Evolutionary conservation across 176 grass and related monocot species (phyloP).

Genomic region (Oryza meridionalis): DNA sequence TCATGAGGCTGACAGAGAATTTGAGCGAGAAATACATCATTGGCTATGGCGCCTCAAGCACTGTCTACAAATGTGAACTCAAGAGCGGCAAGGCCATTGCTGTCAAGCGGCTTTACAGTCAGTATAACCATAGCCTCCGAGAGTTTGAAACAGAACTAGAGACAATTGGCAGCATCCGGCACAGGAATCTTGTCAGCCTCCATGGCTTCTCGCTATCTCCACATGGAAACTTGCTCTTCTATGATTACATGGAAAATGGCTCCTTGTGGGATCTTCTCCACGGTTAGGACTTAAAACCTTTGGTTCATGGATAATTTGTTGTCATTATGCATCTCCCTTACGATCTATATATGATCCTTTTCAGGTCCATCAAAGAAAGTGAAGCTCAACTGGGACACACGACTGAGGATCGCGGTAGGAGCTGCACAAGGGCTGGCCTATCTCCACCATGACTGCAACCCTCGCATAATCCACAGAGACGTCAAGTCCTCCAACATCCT

Average conservation of each 20-base stretch:
- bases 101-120: conserved; percentile 91
- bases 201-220: conserved; percentile 92
- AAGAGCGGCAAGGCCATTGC: conserved; percentile 90
- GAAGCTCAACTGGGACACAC: conserved; percentile 93
- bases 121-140: conserved; percentile 69
- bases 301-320: neutral
- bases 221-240: conserved; percentile 97
- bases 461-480: conserved; percentile 86
- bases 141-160: conserved; percentile 97
- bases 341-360: neutral
- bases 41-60: conserved; percentile 94
- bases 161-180: conserved; percentile 85
- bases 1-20: conserved; percentile 95
- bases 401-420: conserved; percentile 79
- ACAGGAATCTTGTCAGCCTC: conserved; percentile 91
- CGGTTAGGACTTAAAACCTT: conserved; percentile 41
- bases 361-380: conserved; percentile 97
- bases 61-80: conserved; percentile 87
- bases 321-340: neutral
- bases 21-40: conserved; percentile 97
- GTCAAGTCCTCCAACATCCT: conserved; percentile 99
- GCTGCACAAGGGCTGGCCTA: conserved; percentile 92
- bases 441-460: conserved; percentile 97
- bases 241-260: conserved; percentile 99
- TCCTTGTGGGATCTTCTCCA: conserved; percentile 99